These are phyloP conservation scores for Amborella trichopoda DNA, from an alignment of 164 flowering plant species.

Conservation along the genomic window DNA sequence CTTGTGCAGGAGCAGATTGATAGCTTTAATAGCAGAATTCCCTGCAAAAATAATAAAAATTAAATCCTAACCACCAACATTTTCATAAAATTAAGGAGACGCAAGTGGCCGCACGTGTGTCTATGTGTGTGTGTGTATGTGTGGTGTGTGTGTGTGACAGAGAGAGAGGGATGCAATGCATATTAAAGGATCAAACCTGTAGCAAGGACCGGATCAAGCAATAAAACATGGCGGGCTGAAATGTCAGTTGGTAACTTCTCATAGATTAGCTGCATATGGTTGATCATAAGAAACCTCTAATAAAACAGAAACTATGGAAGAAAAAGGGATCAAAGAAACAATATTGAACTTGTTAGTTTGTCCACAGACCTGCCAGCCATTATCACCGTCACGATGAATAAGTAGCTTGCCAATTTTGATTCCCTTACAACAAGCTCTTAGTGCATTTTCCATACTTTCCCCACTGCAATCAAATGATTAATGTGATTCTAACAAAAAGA, in stretches of 20 bases:
- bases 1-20: constrained; percentile 51
- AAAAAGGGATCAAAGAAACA: neutral
- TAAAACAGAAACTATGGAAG: neutral
- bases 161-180: neutral
- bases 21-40: constrained; percentile 66
- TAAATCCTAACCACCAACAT: neutral
- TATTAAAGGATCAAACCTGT: constrained; percentile 32
- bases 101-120: neutral
- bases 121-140: neutral
- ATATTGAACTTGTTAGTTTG: too few relatives aligned
- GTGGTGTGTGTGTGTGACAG: neutral
- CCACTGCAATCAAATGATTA: constrained; percentile 33
- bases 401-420: constrained; percentile 85
- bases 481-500: constrained; percentile 1
- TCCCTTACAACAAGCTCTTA: constrained; percentile 86
- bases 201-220: constrained; percentile 78
- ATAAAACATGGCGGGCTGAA: constrained; percentile 54
- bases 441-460: constrained; percentile 91
- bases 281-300: constrained; percentile 3
- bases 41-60: constrained; percentile 25
- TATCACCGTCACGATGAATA: constrained; percentile 46
- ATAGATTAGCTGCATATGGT: constrained; percentile 50
- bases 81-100: neutral
- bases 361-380: constrained; percentile 47
- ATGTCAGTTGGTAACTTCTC: constrained; percentile 74